Percentiles rank a stretch among this genome's conserved stretches.
phyloP scores from a whole-genome alignment of 1,284 basidiomycete genomes.

The Ustilago bromivora region DNA sequence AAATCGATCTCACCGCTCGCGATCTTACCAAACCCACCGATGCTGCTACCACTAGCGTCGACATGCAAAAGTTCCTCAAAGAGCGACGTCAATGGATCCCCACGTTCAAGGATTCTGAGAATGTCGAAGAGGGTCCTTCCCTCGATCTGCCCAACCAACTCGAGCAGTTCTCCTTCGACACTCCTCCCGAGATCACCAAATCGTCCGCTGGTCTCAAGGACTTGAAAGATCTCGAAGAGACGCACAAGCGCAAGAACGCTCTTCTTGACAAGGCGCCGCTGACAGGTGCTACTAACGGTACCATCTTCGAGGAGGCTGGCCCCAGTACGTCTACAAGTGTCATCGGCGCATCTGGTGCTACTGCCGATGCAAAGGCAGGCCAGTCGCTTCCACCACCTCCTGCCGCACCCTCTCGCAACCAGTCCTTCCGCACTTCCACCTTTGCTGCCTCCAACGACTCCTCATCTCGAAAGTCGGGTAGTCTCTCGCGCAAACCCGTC shows the following conservation, averaged over 20 bases:
- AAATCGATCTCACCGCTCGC: constrained; percentile 51
- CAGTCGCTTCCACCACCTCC: constrained; percentile 29
- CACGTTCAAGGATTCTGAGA: constrained; percentile 43
- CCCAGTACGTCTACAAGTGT: constrained; percentile 12
- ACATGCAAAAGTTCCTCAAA: constrained; percentile 62
- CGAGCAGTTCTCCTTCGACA: constrained; percentile 41
- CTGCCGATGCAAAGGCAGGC: constrained; percentile 8
- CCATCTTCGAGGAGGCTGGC: constrained; percentile 50
- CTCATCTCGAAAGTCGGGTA: constrained; percentile 20
- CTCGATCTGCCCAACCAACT: constrained; percentile 29
- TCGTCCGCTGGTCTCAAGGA: constrained; percentile 46
- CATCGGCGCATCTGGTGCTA: constrained; percentile 1
- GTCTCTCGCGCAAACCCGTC: constrained; percentile 32
- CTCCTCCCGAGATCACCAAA: constrained; percentile 18
- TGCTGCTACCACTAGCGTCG: constrained; percentile 25
- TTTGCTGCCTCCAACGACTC: constrained; percentile 31
- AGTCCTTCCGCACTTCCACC: constrained; percentile 46
- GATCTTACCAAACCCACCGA: constrained; percentile 31
- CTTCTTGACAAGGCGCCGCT: constrained; percentile 33
- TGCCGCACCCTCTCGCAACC: constrained; percentile 42
- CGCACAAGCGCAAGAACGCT: constrained; percentile 55
- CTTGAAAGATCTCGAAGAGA: constrained; percentile 57
- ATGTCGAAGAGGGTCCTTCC: constrained; percentile 22
- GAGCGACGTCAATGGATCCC: constrained; percentile 59
- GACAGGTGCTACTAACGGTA: constrained; percentile 26